Evolutionary conservation across 768 basidiomycete genomes (phyloP).

Genomic region (Boletus subparvulus): DNA sequence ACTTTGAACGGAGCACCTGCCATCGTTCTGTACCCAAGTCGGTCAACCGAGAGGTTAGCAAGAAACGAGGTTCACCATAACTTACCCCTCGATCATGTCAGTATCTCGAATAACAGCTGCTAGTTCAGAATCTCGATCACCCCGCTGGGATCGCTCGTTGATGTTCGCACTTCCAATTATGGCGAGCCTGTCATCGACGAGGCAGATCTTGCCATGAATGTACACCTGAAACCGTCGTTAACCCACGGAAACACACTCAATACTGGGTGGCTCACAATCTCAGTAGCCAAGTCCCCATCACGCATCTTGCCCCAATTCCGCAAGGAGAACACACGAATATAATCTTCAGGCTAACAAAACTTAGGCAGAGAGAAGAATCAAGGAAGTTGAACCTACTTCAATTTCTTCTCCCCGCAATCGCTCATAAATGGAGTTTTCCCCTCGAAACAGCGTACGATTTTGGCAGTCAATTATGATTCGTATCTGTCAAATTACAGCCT

Average conservation of each 20-base stretch:
- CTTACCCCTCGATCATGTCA: slow-evolving; percentile 90
- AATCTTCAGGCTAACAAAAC: slow-evolving; percentile 76
- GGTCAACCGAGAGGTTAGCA: not conserved
- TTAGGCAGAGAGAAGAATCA: not conserved
- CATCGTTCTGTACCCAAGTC: slow-evolving; percentile 64
- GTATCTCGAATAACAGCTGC: slow-evolving; percentile 93
- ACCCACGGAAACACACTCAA: not conserved
- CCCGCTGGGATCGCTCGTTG: slow-evolving; percentile 93
- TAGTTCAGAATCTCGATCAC: slow-evolving; percentile 95
- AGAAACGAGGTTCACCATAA: slow-evolving; percentile 4
- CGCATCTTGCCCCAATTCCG: slow-evolving; percentile 93
- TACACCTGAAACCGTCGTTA: slow-evolving; percentile 57
- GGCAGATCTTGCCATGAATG: slow-evolving; percentile 70
- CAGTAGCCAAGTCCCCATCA: slow-evolving; percentile 80
- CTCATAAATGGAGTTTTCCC: slow-evolving; percentile 88
- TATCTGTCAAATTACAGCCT: slow-evolving; percentile 46
- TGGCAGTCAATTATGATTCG: slow-evolving; percentile 96
- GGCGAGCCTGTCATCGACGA: slow-evolving; percentile 92
- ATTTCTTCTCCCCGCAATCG: slow-evolving; percentile 85
- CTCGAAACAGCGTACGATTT: slow-evolving; percentile 83
- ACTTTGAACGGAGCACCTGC: slow-evolving; percentile 93
- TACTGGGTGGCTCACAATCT: slow-evolving; percentile 57
- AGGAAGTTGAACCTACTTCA: slow-evolving; percentile 49
- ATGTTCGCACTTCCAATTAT: slow-evolving; percentile 98
- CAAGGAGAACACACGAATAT: slow-evolving; percentile 87